Percentiles rank a stretch among this genome's conserved stretches.
Evolutionary conservation across 371 early-diverging fungal species (phyloP).

Genomic region (Quaeritorhiza haematococci): DNA sequence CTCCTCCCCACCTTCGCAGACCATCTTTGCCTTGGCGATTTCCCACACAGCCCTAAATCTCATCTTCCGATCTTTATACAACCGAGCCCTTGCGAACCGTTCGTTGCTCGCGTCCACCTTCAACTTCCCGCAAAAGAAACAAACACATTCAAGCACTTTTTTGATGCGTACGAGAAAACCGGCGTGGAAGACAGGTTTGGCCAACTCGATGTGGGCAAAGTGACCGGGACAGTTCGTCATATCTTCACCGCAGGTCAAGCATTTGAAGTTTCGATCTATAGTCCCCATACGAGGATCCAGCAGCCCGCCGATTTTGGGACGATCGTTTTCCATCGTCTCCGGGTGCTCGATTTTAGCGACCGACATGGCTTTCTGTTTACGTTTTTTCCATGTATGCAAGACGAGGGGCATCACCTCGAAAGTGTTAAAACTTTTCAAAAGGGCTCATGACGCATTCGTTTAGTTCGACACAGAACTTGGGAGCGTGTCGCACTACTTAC

Average conservation of each 20-base stretch:
- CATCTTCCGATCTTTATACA: conserved; percentile 68
- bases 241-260: conserved; percentile 95
- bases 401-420: background rate
- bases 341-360: conserved; percentile 93
- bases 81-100: conserved; percentile 66
- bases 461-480: background rate
- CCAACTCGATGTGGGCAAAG: conserved; percentile 98
- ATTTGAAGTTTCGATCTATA: conserved; percentile 96
- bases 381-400: background rate
- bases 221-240: conserved; percentile 98
- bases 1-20: conserved; percentile 83
- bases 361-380: conserved; percentile 88
- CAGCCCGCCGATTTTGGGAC: conserved; percentile 87
- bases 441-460: background rate
- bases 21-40: conserved; percentile 77
- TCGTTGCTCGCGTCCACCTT: conserved; percentile 63
- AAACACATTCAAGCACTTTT: conserved; percentile 98
- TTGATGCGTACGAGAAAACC: conserved; percentile 70
- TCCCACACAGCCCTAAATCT: conserved; percentile 91
- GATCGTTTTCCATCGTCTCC: conserved; percentile 93
- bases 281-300: conserved; percentile 99
- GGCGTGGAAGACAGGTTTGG: conserved; percentile 96
- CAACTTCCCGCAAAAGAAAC: conserved; percentile 96
- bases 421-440: background rate
- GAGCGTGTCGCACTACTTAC: conserved; percentile 46